Conservation (phyloP, 2,329 filamentous ascomycete genomes). For the Hymenoscyphus salicellus region DNA sequence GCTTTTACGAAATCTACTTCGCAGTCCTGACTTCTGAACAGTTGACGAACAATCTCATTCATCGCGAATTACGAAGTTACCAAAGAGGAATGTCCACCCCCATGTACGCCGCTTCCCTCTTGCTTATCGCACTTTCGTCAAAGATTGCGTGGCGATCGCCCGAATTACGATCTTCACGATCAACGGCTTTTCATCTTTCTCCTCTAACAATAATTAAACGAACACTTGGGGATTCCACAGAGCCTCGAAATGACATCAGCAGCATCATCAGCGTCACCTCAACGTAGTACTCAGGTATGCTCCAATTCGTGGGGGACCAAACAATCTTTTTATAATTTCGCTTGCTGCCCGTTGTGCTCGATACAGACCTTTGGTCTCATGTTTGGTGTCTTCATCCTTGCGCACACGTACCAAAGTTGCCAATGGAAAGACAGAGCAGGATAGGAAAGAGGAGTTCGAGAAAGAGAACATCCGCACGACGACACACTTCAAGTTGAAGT, state of each 20-base stretch:
- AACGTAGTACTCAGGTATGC: not conserved
- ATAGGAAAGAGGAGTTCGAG: too few species aligned
- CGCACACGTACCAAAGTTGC: too few species aligned
- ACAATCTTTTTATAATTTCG: not conserved
- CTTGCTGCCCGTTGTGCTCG: not conserved
- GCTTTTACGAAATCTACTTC: not conserved
- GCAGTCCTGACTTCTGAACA: too few species aligned
- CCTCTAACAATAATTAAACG: not conserved
- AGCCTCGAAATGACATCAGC: not conserved
- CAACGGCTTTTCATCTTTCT: not conserved
- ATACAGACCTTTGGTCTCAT: not conserved
- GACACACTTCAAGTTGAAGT: too few species aligned
- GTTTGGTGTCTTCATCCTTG: too few species aligned
- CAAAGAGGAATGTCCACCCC: too few species aligned
- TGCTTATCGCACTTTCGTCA: not conserved
- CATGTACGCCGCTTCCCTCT: not conserved
- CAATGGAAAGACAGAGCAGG: too few species aligned
- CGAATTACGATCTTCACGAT: not conserved
- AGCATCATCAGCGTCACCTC: not conserved
- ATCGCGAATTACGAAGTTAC: not conserved
- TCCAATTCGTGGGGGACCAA: not conserved
- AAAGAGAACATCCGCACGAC: too few species aligned
- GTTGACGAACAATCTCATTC: not conserved
- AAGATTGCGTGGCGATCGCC: not conserved
- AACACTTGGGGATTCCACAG: not conserved